Percentiles rank a stretch among this genome's conserved stretches.
phyloP scores from a whole-genome alignment of 495 filamentous ascomycete genomes.

The Aspergillus heteromorphus region DNA sequence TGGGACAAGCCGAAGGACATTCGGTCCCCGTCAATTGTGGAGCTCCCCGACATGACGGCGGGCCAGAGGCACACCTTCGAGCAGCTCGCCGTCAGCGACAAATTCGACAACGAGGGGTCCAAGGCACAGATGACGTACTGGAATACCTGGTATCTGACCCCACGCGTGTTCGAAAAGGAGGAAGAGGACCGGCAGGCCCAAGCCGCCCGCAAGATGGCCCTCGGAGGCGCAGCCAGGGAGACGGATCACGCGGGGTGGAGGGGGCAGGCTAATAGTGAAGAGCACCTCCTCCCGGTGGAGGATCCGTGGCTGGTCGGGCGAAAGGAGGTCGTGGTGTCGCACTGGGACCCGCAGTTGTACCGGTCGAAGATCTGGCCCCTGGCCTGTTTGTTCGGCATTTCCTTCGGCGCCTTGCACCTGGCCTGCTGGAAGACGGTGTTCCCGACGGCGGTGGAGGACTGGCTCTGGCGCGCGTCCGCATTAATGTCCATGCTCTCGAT shows the following conservation, averaged over 20 bases:
- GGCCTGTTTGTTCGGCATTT: conserved; percentile 1
- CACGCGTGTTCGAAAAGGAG: conserved; percentile 7
- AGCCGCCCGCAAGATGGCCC: neutral
- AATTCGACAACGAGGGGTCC: conserved; percentile 26
- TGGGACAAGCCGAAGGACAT: conserved; percentile 35
- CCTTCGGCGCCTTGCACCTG: conserved; percentile 3
- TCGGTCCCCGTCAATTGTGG: conserved; percentile 26
- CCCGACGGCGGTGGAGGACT: neutral
- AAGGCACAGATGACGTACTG: conserved; percentile 7
- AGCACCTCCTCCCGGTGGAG: neutral
- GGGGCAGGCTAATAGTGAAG: neutral
- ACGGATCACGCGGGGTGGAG: neutral
- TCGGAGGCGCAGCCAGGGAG: no score
- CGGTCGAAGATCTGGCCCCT: conserved; percentile 1
- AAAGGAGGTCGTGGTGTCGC: neutral
- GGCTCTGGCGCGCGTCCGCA: conserved; percentile 29
- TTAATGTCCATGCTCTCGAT: conserved; percentile 16
- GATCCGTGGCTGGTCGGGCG: neutral
- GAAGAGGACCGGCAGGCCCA: neutral
- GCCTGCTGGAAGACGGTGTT: conserved; percentile 4
- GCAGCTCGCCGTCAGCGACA: conserved; percentile 1
- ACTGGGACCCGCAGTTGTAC: conserved; percentile 5
- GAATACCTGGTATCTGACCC: conserved; percentile 4
- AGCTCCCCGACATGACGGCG: conserved; percentile 23
- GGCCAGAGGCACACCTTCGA: conserved; percentile 23